phyloP scores from a whole-genome alignment of 192 early-diverging fungal species.

The Entophlyctis luteolus region DNA sequence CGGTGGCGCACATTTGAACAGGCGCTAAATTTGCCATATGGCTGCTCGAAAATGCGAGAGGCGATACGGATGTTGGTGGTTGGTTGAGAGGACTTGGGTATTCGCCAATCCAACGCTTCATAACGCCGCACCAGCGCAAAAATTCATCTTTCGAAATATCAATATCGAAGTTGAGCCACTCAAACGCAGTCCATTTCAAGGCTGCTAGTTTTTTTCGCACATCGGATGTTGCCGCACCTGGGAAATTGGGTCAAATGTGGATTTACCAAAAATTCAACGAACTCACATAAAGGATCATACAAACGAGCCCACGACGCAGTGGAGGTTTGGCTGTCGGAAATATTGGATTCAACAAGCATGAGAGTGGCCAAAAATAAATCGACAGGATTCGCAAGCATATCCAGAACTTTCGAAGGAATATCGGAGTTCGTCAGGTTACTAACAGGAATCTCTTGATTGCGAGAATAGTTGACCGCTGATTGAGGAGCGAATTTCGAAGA shows the following conservation, averaged over 20 bases:
- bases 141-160: not conserved
- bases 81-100: no score
- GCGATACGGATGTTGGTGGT: no score
- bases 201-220: not conserved
- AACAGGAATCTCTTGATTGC: not conserved
- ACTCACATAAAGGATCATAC: not conserved
- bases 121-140: slow-evolving; percentile 3
- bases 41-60: no score
- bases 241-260: not conserved
- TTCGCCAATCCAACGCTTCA: slow-evolving; percentile 9
- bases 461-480: not conserved
- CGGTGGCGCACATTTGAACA: no score
- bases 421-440: not conserved
- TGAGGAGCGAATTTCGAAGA: not conserved
- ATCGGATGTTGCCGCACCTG: not conserved
- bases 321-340: not conserved
- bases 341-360: not conserved
- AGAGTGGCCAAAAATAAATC: not conserved
- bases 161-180: not conserved
- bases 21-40: no score
- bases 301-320: slow-evolving; percentile 8
- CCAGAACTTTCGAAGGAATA: not conserved
- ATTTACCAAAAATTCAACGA: no score
- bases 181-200: slow-evolving; percentile 5
- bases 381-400: not conserved